These are phyloP conservation scores for Trematosphaeria pertusa DNA, from an alignment of 2,329 filamentous ascomycete genomes.

Conservation along the genomic window DNA sequence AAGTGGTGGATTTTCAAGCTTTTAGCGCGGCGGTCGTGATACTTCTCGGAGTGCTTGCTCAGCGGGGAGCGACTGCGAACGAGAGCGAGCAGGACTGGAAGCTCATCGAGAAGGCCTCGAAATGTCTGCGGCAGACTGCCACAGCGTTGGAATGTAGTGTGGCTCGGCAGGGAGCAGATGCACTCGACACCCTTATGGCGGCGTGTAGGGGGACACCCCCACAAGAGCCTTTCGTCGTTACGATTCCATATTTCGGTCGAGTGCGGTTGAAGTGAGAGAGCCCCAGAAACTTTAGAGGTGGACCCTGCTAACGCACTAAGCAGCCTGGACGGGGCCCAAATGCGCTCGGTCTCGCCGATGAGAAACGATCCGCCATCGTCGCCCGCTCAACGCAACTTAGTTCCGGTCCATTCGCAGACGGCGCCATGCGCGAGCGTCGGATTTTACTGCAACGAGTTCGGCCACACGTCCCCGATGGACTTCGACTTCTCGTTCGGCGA, in stretches of 20 bases:
- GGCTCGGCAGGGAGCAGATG: slow-evolving; percentile 1
- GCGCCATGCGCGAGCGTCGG: no score
- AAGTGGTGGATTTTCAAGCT: slow-evolving; percentile 1
- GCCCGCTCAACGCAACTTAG: background rate
- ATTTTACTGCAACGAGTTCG: no score
- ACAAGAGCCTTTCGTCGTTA: background rate
- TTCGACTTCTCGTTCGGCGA: background rate
- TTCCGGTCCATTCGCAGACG: no score
- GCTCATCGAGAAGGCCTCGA: background rate
- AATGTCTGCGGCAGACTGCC: background rate
- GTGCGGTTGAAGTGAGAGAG: background rate
- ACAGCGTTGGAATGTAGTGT: background rate
- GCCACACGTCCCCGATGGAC: background rate
- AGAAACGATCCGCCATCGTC: background rate
- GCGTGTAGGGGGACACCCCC: background rate
- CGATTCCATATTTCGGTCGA: slow-evolving; percentile 3
- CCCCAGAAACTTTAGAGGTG: no score
- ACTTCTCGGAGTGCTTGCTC: background rate
- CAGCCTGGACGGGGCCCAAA: no score
- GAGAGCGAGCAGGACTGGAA: background rate
- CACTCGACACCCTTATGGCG: background rate
- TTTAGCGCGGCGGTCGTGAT: slow-evolving; percentile 5
- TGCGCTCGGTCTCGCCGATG: background rate
- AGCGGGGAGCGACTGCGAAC: background rate
- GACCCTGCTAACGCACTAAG: no score